Base-by-base conservation (phyloP, 805 yeast genomes). In the Saccharomycopsis fodiens region DNA sequence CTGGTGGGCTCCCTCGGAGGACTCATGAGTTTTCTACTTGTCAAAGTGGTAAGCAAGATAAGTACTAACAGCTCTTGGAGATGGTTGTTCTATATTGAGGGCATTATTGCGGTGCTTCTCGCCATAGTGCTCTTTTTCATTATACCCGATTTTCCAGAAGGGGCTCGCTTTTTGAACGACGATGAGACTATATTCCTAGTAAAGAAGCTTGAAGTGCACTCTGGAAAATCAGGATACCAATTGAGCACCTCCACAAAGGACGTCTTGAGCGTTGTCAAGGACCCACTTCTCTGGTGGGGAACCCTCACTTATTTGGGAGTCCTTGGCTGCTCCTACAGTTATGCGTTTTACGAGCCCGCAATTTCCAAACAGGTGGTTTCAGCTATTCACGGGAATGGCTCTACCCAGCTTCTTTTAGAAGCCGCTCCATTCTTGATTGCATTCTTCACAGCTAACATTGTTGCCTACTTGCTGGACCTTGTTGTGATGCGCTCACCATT, bases 21-120 rank as follows among this genome's bases (percentile, higher is more conserved):
- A 12, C 27, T 46, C n/a, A 19, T 49, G 4, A 34, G 40, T 31
- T 42, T 49, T 23, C 17, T 39, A 15, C 19, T 49, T 12, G 22
- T 35, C 10, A 42, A 47, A 31, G 41, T 36, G 5, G 45, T 27
- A 12, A 25, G 19, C 4, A 38, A 39, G 6, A 36, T 46, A 21
- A 25, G 29, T 15, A 8, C 44, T 5, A 10, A 23, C 22, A 25
- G 42, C 13, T n/a, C 32, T 2, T 74, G 79, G 79, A 63, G 68
- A 54, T 74, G 78, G 78, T 65, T 73, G 42, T 73, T 69, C 53
- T 69, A 74, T 29, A 63, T 74, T 47, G 78, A 76, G 52, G 78
- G 79, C 10, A 60, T 72, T 41, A 56, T 70, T 42, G 62, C 65
- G 2, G 55, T 67, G n/a, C 62, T 62, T 3, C 56, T 64, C 15